Percentiles rank a stretch among this genome's conserved stretches.
Evolutionary conservation across 2,329 filamentous ascomycete genomes (phyloP).

Genomic region (Aspergillus glaucus): DNA sequence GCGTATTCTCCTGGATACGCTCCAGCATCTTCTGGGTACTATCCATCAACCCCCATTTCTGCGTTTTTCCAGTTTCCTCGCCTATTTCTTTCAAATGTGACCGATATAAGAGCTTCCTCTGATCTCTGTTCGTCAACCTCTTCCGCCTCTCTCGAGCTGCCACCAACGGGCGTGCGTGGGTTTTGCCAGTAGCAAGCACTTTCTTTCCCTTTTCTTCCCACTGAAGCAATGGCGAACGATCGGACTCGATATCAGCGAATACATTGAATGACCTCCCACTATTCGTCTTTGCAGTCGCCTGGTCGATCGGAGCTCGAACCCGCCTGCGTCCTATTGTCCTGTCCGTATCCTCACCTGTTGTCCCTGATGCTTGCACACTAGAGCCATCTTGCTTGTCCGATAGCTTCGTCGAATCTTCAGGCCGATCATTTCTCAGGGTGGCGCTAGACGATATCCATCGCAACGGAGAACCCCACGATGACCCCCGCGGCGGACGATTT

Average conservation of each 20-base stretch:
- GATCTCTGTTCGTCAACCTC: slow-evolving; percentile 18
- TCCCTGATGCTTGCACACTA: too few species aligned
- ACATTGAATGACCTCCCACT: slow-evolving; percentile 2
- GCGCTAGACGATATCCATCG: slow-evolving; percentile 20
- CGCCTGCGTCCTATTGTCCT: not conserved
- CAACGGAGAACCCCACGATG: slow-evolving; percentile 10
- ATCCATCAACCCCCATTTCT: slow-evolving; percentile 12
- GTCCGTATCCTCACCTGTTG: not conserved
- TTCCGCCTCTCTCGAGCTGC: not conserved
- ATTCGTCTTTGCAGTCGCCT: not conserved
- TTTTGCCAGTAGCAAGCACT: not conserved
- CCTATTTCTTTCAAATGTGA: slow-evolving; percentile 2
- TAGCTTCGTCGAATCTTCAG: too few species aligned
- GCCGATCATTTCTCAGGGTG: not conserved
- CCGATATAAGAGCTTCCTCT: slow-evolving; percentile 22
- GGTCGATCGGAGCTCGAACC: not conserved
- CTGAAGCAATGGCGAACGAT: too few species aligned
- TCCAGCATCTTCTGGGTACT: slow-evolving; percentile 23
- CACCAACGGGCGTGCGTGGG: not conserved
- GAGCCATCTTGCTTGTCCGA: too few species aligned
- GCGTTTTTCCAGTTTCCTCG: not conserved
- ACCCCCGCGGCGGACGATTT: slow-evolving; percentile 4
- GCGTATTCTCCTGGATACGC: slow-evolving; percentile 13
- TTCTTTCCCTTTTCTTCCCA: not conserved
- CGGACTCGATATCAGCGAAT: slow-evolving; percentile 6